phyloP scores from a whole-genome alignment of 2,329 filamentous ascomycete species.

The Cyphellophora attinorum region DNA sequence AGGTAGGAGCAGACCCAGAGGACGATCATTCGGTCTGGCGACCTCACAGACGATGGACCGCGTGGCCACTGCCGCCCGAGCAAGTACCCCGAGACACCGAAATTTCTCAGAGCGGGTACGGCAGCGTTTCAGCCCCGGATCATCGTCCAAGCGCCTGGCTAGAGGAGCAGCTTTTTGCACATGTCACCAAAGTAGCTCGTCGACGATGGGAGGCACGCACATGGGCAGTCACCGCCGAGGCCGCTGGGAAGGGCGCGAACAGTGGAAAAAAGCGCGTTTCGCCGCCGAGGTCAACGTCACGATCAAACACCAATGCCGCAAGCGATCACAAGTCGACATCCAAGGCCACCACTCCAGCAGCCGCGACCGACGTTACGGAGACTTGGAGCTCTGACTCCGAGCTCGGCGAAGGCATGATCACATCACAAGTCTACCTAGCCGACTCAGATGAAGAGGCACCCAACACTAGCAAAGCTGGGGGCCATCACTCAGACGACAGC shows the following conservation, averaged over 20 bases:
- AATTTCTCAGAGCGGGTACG: constrained; percentile 22
- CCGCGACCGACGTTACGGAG: constrained; percentile 3
- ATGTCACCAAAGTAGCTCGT: constrained; percentile 58
- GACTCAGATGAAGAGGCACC: constrained; percentile 8
- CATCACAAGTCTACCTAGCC: constrained; percentile 2
- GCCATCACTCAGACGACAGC: neutral
- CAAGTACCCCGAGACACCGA: constrained; percentile 53
- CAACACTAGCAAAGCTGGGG: neutral
- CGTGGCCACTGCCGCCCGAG: constrained; percentile 65
- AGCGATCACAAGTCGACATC: too few relatives aligned
- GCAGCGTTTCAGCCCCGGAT: constrained; percentile 10
- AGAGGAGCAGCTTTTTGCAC: constrained; percentile 60
- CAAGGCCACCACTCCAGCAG: neutral
- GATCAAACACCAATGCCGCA: too few relatives aligned
- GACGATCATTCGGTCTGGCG: too few relatives aligned
- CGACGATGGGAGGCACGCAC: constrained; percentile 36
- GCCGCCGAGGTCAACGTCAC: neutral
- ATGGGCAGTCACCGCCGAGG: neutral
- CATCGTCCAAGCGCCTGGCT: constrained; percentile 50
- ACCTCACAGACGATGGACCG: constrained; percentile 61
- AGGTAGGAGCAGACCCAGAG: neutral
- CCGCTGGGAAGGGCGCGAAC: too few relatives aligned
- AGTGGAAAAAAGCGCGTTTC: too few relatives aligned
- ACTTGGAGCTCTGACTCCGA: constrained; percentile 7
- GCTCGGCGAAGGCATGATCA: neutral